A percentile compares a stretch with the other conserved stretches of the same genome.
Conservation (phyloP, 2,329 filamentous ascomycete species). For the Trichoderma hamatum region DNA sequence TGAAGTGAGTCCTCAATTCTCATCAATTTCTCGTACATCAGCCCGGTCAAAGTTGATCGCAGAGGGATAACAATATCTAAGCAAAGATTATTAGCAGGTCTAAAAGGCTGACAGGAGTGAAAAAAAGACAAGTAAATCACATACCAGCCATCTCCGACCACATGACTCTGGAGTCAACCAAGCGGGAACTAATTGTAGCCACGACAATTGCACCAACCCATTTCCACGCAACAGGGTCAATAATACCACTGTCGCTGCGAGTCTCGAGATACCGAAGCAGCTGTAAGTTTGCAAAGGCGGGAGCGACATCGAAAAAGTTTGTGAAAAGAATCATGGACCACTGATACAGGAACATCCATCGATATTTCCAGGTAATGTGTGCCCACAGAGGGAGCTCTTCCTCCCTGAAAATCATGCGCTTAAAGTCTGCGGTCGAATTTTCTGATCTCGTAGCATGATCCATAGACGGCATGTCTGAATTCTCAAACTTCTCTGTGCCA, state of each 20-base stretch:
- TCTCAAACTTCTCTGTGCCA: slow-evolving; percentile 21
- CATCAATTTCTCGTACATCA: slow-evolving; percentile 23
- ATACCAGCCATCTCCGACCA: slow-evolving; percentile 15
- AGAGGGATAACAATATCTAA: slow-evolving; percentile 11
- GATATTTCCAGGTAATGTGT: slow-evolving; percentile 17
- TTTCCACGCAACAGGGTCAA: slow-evolving; percentile 20
- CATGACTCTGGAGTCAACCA: slow-evolving; percentile 23
- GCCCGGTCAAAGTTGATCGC: slow-evolving; percentile 15
- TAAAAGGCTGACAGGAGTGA: background rate
- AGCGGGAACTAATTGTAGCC: slow-evolving; percentile 17
- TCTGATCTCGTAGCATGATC: background rate
- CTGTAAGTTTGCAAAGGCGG: slow-evolving; percentile 21
- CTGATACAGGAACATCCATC: background rate
- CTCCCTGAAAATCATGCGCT: slow-evolving; percentile 13
- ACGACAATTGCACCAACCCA: slow-evolving; percentile 12
- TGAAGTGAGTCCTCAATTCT: slow-evolving; percentile 19
- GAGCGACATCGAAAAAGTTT: slow-evolving; percentile 20
- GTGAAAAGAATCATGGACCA: slow-evolving; percentile 14
- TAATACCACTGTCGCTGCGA: background rate
- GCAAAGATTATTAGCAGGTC: background rate
- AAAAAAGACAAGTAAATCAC: background rate
- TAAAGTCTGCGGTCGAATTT: slow-evolving; percentile 13
- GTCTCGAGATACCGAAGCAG: slow-evolving; percentile 16
- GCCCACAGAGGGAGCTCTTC: slow-evolving; percentile 15
- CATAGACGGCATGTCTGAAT: slow-evolving; percentile 9